Evolutionary conservation across 2,329 filamentous ascomycete genomes (phyloP).

Genomic region (Neonectria magnoliae): DNA sequence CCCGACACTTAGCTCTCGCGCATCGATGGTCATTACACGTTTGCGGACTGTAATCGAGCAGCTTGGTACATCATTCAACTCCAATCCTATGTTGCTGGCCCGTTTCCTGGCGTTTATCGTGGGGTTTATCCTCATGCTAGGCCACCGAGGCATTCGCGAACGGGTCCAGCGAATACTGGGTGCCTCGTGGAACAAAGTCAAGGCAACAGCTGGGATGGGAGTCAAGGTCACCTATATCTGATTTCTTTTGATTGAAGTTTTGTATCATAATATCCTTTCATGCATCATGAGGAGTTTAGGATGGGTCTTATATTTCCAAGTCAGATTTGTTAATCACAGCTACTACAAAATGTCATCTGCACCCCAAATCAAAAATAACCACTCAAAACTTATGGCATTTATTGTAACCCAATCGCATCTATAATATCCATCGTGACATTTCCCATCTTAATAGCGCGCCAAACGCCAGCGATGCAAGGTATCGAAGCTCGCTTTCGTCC

Average conservation of each 20-base stretch:
- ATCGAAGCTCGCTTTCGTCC: slow-evolving; percentile 26
- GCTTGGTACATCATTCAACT: slow-evolving; percentile 60
- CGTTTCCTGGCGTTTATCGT: slow-evolving; percentile 81
- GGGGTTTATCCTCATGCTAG: slow-evolving; percentile 80
- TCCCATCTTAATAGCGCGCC: slow-evolving; percentile 30
- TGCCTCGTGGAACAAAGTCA: slow-evolving; percentile 81
- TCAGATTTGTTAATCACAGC: slow-evolving; percentile 28
- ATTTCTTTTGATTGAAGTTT: slow-evolving; percentile 29
- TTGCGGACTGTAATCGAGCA: slow-evolving; percentile 62
- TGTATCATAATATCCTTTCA: slow-evolving; percentile 39
- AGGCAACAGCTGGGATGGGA: slow-evolving; percentile 90
- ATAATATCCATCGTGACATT: slow-evolving; percentile 20
- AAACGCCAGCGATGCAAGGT: slow-evolving; percentile 38
- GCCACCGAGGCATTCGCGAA: slow-evolving; percentile 78
- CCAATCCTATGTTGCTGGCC: slow-evolving; percentile 67
- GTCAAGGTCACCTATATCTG: slow-evolving; percentile 97
- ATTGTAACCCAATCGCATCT: slow-evolving; percentile 24
- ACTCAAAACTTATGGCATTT: slow-evolving; percentile 12
- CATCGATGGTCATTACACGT: slow-evolving; percentile 63
- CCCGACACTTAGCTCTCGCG: slow-evolving; percentile 57
- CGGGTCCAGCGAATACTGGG: slow-evolving; percentile 75
- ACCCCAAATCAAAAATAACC: slow-evolving; percentile 22
- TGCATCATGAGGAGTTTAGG: slow-evolving; percentile 45
- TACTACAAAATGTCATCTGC: slow-evolving; percentile 27
- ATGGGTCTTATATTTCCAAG: slow-evolving; percentile 28